Evolutionary conservation across 441 rosid genomes (phyloP).

Genomic region (Omphalea diandra): DNA sequence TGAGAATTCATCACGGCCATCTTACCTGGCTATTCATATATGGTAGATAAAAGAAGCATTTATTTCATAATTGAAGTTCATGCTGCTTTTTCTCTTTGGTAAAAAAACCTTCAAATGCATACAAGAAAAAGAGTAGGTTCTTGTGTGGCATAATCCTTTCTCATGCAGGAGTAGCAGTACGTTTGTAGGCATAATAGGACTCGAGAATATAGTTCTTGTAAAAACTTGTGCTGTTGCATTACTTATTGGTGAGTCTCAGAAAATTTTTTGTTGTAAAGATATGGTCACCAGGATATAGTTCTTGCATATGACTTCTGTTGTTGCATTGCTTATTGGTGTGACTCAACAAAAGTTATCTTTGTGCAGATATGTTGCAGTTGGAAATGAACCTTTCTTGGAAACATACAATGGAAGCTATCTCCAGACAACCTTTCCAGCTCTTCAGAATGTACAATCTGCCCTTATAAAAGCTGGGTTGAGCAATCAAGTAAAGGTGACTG

Average conservation of each 20-base stretch:
- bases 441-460: slow-evolving; percentile 73
- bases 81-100: not conserved
- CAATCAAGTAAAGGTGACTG: slow-evolving; percentile 73
- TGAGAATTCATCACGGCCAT: not conserved
- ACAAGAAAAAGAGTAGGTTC: not conserved
- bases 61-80: not conserved
- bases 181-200: not conserved
- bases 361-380: slow-evolving; percentile 87
- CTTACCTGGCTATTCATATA: not conserved
- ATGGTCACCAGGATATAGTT: too few species aligned
- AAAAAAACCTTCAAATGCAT: not conserved
- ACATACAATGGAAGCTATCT: slow-evolving; percentile 86
- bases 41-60: slow-evolving; percentile 1
- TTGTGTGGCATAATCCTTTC: too few species aligned
- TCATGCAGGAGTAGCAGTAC: not conserved
- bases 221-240: not conserved
- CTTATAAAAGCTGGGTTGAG: slow-evolving; percentile 70
- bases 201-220: not conserved
- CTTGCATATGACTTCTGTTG: too few species aligned
- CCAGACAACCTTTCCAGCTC: slow-evolving; percentile 72
- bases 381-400: slow-evolving; percentile 84
- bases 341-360: not conserved
- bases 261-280: slow-evolving; percentile 39
- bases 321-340: not conserved
- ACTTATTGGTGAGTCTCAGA: not conserved